Percentiles rank a stretch among this genome's conserved stretches.
Conservation (phyloP, 768 basidiomycete species). For the Boletales sp. region DNA sequence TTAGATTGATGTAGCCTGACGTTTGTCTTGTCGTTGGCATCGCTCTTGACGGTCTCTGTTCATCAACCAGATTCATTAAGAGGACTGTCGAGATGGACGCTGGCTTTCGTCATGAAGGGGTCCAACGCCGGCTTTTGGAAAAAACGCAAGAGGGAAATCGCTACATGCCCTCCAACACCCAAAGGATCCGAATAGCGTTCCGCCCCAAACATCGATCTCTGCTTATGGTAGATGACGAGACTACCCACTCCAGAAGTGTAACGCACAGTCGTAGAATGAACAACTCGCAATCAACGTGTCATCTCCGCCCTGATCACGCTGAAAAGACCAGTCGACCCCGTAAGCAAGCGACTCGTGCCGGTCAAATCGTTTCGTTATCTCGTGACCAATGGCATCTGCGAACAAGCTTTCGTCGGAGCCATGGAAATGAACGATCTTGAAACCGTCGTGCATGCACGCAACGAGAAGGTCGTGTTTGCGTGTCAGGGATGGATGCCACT, state of each 20-base stretch:
- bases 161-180: slow-evolving; percentile 10
- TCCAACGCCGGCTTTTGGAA: slow-evolving; percentile 54
- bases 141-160: slow-evolving; percentile 21
- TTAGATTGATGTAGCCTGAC: slow-evolving; percentile 39
- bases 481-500: slow-evolving; percentile 82
- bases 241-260: slow-evolving; percentile 79
- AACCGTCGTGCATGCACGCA: slow-evolving; percentile 98
- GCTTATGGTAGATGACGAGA: too few species aligned
- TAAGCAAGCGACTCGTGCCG: slow-evolving; percentile 84
- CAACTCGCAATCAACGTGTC: slow-evolving; percentile 75
- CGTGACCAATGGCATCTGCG: slow-evolving; percentile 21
- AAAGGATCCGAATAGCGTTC: not conserved
- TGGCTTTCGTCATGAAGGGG: slow-evolving; percentile 64
- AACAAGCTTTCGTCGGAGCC: slow-evolving; percentile 1
- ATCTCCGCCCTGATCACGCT: slow-evolving; percentile 18
- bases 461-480: slow-evolving; percentile 75
- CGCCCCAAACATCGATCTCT: too few species aligned
- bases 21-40: slow-evolving; percentile 62
- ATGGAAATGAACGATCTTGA: slow-evolving; percentile 61
- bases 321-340: slow-evolving; percentile 85
- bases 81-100: slow-evolving; percentile 70
- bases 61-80: slow-evolving; percentile 65
- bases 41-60: slow-evolving; percentile 58
- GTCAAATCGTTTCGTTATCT: slow-evolving; percentile 60
- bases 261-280: slow-evolving; percentile 90